Percentiles rank a stretch among this genome's conserved stretches.
Conservation (phyloP, 208 protist genomes). For the Crithidia sp. region DNA sequence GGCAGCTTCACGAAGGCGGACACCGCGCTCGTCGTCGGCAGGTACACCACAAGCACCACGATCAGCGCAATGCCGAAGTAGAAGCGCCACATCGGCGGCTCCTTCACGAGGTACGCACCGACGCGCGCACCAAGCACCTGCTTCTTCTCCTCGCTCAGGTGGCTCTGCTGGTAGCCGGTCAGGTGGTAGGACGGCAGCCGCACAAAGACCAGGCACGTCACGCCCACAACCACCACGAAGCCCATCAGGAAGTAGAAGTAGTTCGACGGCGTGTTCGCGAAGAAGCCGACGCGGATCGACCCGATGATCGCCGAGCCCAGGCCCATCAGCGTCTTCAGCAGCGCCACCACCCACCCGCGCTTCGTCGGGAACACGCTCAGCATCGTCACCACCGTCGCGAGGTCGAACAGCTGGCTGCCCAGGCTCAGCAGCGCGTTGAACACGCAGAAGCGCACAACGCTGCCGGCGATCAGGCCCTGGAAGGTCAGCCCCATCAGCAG, state of each 20-base stretch:
- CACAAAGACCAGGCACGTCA: constrained; percentile 21
- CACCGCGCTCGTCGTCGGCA: constrained; percentile 47
- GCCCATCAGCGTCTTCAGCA: constrained; percentile 76
- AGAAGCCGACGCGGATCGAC: constrained; percentile 62
- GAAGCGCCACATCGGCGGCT: constrained; percentile 59
- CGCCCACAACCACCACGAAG: constrained; percentile 30
- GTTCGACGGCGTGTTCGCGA: constrained; percentile 19
- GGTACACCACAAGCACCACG: constrained; percentile 55
- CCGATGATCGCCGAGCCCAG: constrained; percentile 68
- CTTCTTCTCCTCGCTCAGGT: constrained; percentile 35
- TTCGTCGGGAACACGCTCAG: constrained; percentile 63
- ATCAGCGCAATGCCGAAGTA: constrained; percentile 50
- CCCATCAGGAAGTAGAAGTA: constrained; percentile 72
- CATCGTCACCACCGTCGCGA: constrained; percentile 53
- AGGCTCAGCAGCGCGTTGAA: constrained; percentile 51
- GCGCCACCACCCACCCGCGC: constrained; percentile 52
- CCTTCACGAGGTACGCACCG: constrained; percentile 42
- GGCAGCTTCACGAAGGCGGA: constrained; percentile 30
- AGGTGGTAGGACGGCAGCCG: constrained; percentile 61
- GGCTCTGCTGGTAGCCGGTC: constrained; percentile 36
- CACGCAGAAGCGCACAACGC: constrained; percentile 37
- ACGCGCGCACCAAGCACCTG: constrained; percentile 4
- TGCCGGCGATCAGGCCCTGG: constrained; percentile 43
- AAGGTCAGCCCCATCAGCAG: constrained; percentile 59
- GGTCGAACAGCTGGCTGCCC: constrained; percentile 56